Base-by-base conservation (phyloP, 2,329 filamentous ascomycete species). In the Phaeosphaeriaceae sp. region DNA sequence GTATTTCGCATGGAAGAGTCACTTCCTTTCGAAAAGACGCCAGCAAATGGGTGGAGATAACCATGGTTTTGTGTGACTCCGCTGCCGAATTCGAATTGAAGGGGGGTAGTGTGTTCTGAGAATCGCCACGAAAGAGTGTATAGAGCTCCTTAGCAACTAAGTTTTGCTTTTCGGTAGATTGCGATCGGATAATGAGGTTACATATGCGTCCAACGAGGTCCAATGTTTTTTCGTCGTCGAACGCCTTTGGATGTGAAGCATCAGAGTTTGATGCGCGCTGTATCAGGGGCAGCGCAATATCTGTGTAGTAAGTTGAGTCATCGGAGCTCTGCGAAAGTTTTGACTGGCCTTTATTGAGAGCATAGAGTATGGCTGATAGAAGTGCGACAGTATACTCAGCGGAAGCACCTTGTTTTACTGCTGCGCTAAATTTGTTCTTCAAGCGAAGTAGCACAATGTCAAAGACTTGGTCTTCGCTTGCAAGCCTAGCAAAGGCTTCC, bases 401-500 rank as follows among this genome's bases (percentile, higher is more conserved):
- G 11, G 80, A 77, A 3, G 79, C 75, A 23, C 76, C 71, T 54
- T 81, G 80, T 48, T 80, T 76, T 21, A 85, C 76, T 30, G 86
- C 76, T 13, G 81, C 70, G 41, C 82, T 80, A 21, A 87, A 72
- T 60, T 86, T 87, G 73, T 83, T 87, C 66, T 87, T 81, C 21
- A 88, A 71, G 23, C 85, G 77, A 33, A 86, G 74, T 28, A 87
- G 78, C 7, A 88, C 74, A 0, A 84, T 87, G 50, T 86, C 81
- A 52, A 88, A 87, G 11, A 87, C 77, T 30, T 84, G 79, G 52
- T 81, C 79, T 62, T 87, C 85, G 9, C 78, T 76, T 46, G 83
- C 85, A 16, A 89, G 79, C 58, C 86, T 83, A 2, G 86, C 85
- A 50, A 89, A 80, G 0, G 79, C 84, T 60, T 87, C 85, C 18